phyloP scores from a whole-genome alignment of 495 filamentous ascomycete genomes.

The Tuber microsphaerosporum region DNA sequence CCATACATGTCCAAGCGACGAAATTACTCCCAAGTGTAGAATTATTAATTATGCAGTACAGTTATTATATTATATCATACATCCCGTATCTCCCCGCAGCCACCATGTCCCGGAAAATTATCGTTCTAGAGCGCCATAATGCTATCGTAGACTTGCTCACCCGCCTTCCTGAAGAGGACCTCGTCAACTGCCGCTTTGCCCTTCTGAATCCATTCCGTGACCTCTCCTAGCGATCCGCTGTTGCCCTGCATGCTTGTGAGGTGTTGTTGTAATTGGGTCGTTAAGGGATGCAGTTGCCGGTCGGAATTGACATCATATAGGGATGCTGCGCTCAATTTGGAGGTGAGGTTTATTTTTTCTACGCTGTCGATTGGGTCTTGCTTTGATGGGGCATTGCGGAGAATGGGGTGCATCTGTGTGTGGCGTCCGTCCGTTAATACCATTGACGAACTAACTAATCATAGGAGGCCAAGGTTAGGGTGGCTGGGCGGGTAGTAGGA shows the following conservation, averaged over 20 bases:
- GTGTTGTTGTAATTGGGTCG: constrained; percentile 28
- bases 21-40: constrained; percentile 6
- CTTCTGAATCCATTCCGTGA: constrained; percentile 32
- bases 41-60: not conserved
- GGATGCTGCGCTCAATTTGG: constrained; percentile 13
- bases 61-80: too few relatives aligned
- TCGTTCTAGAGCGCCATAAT: constrained; percentile 39
- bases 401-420: constrained; percentile 33
- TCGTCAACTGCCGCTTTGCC: constrained; percentile 39
- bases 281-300: constrained; percentile 29
- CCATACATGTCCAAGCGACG: not conserved
- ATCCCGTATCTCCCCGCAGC: constrained; percentile 16
- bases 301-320: constrained; percentile 36
- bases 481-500: not conserved
- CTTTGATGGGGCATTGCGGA: constrained; percentile 17
- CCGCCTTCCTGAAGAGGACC: constrained; percentile 32
- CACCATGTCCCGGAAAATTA: constrained; percentile 35
- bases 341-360: constrained; percentile 26
- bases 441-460: not conserved
- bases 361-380: constrained; percentile 25
- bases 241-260: constrained; percentile 40
- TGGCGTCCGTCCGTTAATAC: constrained; percentile 3
- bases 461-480: not conserved
- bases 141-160: constrained; percentile 28
- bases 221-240: constrained; percentile 28